Base-by-base conservation (phyloP, 2,329 filamentous ascomycete species). In the Byssochlamys sp. region DNA sequence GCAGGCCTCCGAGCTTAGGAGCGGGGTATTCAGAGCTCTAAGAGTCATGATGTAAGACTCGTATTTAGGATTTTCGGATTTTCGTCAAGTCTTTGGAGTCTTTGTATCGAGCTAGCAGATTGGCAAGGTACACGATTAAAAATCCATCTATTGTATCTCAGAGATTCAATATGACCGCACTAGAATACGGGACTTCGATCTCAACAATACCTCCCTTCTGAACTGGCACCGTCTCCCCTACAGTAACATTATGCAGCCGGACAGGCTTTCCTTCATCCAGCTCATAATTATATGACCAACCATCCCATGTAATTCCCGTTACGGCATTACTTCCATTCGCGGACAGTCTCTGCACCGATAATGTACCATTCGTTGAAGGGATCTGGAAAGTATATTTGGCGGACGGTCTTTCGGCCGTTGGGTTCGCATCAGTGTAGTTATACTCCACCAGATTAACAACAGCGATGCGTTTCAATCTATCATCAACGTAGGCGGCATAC, bases 251-350 rank as follows among this genome's bases (percentile, higher is more conserved):
- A 0, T 59, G 57, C 68, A 85, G 62, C 57, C 76, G 66, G 33
- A 84, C 80, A 2, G 83, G 81, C 66, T 67, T 71, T 0, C 83
- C 84, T 3, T 73, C 62, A 10, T 80, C 75, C 54, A 86, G 69
- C 67, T 86, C 83, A 58, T 79, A 80, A 63, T 86, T 82, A 61
- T 84, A 87, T 60, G 81, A 86, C 65, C 73, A 77, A 1, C 83
- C 84, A 67, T 86, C 81, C 72, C 79, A 86, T 0, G 81, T 81
- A 50, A 86, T 79, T 0, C 83, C 84, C 0, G 80, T 80, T 25
- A 85, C 78, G 7, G 84, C 83, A 70, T 87, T 82, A 60, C 81
- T 85, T 0, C 84, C 84, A 67, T 85, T 85, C 1, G 84, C 84
- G 53, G 74, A 66, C 31, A 87, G 67, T 27, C 83, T 71, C 64